Percentiles rank a stretch among this genome's conserved stretches.
Conservation (phyloP, 2,329 filamentous ascomycete species). For the Eutypella sp. region DNA sequence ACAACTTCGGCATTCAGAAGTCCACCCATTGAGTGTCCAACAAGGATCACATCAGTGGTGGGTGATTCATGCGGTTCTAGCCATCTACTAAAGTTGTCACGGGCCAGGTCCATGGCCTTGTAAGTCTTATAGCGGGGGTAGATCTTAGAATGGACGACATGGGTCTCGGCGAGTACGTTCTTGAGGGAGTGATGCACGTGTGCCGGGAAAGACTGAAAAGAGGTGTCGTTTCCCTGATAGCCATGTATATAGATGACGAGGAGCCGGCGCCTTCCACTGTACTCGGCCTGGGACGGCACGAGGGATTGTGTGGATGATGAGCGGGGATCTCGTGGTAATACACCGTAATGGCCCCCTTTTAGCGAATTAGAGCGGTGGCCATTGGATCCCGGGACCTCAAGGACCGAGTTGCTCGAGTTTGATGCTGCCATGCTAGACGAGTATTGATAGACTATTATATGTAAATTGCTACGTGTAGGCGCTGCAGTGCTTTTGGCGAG, state of each 20-base stretch:
- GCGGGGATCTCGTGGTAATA: conserved; percentile 35
- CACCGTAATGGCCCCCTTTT: conserved; percentile 13
- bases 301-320: conserved; percentile 42
- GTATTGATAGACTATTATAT: neutral
- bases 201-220: conserved; percentile 81
- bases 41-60: conserved; percentile 71
- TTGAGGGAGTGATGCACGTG: conserved; percentile 76
- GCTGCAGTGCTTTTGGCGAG: no score
- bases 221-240: conserved; percentile 83
- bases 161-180: conserved; percentile 61
- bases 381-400: conserved; percentile 5
- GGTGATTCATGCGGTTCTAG: conserved; percentile 69
- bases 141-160: conserved; percentile 81
- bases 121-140: conserved; percentile 78
- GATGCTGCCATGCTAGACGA: neutral
- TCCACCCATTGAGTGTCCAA: conserved; percentile 90
- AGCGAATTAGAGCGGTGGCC: conserved; percentile 1
- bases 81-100: conserved; percentile 81
- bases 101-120: conserved; percentile 64
- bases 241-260: conserved; percentile 84
- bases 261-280: conserved; percentile 47
- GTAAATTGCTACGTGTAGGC: no score
- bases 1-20: conserved; percentile 75
- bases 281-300: conserved; percentile 20
- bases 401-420: neutral